Conservation (phyloP, 2,329 filamentous ascomycete species). For the Aspergillus vadensis region DNA sequence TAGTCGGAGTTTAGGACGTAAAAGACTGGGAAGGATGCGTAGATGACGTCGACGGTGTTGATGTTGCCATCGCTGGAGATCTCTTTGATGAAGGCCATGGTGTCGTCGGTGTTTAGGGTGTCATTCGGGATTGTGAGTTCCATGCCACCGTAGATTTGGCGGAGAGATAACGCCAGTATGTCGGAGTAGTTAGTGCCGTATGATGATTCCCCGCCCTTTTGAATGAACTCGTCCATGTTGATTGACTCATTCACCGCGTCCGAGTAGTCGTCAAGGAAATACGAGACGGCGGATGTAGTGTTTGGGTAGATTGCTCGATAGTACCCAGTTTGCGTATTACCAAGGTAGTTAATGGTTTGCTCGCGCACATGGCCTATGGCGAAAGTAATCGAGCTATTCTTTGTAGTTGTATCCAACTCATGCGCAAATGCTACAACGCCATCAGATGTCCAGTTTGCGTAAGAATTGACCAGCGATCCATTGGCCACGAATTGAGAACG, state of each 20-base stretch:
- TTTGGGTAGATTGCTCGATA: conserved; percentile 35
- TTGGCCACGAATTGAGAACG: conserved; percentile 34
- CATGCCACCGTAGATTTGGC: conserved; percentile 43
- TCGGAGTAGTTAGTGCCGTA: conserved; percentile 40
- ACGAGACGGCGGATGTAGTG: conserved; percentile 32
- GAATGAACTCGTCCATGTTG: conserved; percentile 28
- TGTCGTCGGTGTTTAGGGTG: conserved; percentile 30
- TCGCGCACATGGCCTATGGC: conserved; percentile 42
- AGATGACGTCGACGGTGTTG: conserved; percentile 46
- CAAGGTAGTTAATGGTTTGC: conserved; percentile 41
- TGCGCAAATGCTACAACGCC: conserved; percentile 39
- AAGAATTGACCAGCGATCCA: conserved; percentile 28
- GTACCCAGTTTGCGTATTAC: conserved; percentile 37
- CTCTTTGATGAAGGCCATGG: conserved; percentile 42
- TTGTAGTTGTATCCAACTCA: conserved; percentile 34
- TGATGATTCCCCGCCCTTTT: conserved; percentile 22
- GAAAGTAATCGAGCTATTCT: conserved; percentile 36
- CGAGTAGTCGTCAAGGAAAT: conserved; percentile 42
- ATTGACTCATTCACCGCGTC: conserved; percentile 35
- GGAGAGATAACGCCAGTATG: conserved; percentile 40
- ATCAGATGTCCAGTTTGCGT: conserved; percentile 28
- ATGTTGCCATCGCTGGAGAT: conserved; percentile 45
- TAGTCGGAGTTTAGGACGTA: conserved; percentile 42
- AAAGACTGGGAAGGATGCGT: conserved; percentile 43
- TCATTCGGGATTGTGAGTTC: conserved; percentile 40